Percentiles rank a stretch among this genome's conserved stretches.
Conservation (phyloP, 2,329 filamentous ascomycete species). For the Periconia macrospinosa region DNA sequence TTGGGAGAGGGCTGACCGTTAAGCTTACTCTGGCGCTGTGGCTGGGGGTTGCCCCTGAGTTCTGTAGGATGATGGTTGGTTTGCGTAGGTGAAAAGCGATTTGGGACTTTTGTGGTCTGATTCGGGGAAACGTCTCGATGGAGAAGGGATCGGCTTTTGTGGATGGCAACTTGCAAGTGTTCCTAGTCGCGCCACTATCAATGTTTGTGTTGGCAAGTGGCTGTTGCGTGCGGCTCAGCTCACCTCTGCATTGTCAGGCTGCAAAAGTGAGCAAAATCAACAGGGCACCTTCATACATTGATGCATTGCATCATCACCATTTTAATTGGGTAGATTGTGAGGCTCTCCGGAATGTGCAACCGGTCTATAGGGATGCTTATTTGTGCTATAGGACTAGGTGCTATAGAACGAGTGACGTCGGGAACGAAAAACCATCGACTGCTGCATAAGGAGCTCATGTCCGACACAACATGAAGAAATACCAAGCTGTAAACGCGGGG, state of each 20-base stretch:
- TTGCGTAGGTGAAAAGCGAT: constrained; percentile 6
- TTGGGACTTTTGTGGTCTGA: constrained; percentile 10
- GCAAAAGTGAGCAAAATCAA: background rate
- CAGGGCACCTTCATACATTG: background rate
- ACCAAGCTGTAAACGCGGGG: constrained; percentile 11
- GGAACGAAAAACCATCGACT: constrained; percentile 11
- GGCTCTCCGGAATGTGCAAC: too few species aligned
- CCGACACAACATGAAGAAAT: constrained; percentile 8
- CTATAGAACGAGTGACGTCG: constrained; percentile 26
- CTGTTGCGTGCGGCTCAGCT: constrained; percentile 7
- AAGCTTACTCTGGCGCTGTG: constrained; percentile 7
- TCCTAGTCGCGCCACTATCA: constrained; percentile 14
- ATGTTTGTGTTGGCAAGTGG: constrained; percentile 6
- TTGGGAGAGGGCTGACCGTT: constrained; percentile 16
- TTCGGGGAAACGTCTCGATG: constrained; percentile 21
- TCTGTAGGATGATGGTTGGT: background rate
- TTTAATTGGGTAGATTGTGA: too few species aligned
- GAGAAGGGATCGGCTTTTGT: constrained; percentile 22
- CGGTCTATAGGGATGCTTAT: background rate
- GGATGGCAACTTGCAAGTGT: constrained; percentile 6
- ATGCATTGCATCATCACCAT: background rate
- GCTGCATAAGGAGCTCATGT: constrained; percentile 33
- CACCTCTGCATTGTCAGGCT: background rate
- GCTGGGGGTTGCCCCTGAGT: constrained; percentile 23
- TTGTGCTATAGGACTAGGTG: background rate